These are phyloP conservation scores for Lachnellula hyalina DNA, from an alignment of 2,329 filamentous ascomycete genomes.

Conservation along the genomic window DNA sequence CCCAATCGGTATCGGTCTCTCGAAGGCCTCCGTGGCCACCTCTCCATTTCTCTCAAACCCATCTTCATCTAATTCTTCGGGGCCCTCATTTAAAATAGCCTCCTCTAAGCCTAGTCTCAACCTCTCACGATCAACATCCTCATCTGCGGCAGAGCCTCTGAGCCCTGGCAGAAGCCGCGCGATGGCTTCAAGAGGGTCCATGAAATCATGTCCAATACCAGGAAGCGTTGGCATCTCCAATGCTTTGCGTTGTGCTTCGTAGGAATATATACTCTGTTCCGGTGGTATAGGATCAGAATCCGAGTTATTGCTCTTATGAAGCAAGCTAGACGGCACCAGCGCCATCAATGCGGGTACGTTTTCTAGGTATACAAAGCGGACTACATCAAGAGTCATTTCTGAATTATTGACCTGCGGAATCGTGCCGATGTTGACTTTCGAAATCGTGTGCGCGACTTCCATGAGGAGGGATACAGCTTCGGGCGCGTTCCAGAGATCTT, in stretches of 20 bases:
- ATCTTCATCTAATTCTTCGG: not conserved
- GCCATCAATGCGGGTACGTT: constrained; percentile 30
- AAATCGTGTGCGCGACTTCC: constrained; percentile 50
- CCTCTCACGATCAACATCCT: not conserved
- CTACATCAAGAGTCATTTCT: constrained; percentile 28
- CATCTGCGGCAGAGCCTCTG: not conserved
- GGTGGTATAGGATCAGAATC: constrained; percentile 32
- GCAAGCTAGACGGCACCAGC: constrained; percentile 24
- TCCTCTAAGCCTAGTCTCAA: constrained; percentile 3
- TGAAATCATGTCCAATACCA: constrained; percentile 6
- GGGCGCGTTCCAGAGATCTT: constrained; percentile 69
- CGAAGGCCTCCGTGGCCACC: not conserved
- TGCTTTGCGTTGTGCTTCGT: constrained; percentile 17
- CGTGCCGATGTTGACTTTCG: constrained; percentile 16
- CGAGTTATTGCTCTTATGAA: constrained; percentile 30
- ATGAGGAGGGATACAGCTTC: constrained; percentile 57
- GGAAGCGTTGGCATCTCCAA: constrained; percentile 3
- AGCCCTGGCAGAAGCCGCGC: constrained; percentile 20
- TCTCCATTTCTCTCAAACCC: not conserved
- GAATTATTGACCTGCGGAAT: constrained; percentile 17
- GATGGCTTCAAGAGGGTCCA: constrained; percentile 26
- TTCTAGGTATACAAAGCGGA: constrained; percentile 31
- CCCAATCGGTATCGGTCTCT: not conserved
- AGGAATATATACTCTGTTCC: constrained; percentile 28
- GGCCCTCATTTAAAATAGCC: not conserved